Conservation (phyloP, 352 stramenopile genomes). For the Sclerospora graminicola region DNA sequence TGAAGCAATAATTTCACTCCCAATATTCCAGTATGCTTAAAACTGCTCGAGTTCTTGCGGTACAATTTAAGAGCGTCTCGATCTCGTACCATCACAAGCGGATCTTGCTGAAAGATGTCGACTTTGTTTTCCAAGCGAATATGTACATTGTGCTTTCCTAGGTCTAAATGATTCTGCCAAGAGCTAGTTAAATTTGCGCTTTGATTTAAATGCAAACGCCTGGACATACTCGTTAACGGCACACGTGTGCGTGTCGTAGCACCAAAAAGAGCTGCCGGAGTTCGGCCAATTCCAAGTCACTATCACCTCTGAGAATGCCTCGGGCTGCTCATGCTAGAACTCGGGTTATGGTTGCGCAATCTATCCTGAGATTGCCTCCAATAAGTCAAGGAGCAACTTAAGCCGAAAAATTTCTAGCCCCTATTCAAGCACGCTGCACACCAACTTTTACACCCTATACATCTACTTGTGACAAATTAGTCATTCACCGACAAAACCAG, state of each 20-base stretch:
- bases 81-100: conserved; percentile 45
- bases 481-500: no score
- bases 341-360: no score
- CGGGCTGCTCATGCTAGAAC: no score
- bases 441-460: no score
- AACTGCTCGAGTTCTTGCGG: conserved; percentile 2
- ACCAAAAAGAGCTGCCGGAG: no score
- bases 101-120: conserved; percentile 36
- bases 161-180: conserved; percentile 70
- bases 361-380: no score
- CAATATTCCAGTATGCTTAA: conserved; percentile 1
- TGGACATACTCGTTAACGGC: conserved; percentile 36
- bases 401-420: no score
- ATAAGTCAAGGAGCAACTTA: no score
- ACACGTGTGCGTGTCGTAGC: conserved; percentile 9
- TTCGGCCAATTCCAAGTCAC: no score
- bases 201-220: conserved; percentile 52
- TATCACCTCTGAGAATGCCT: no score
- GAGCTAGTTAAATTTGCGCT: conserved; percentile 63
- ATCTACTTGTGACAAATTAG: no score
- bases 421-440: no score
- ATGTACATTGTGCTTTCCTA: conserved; percentile 59
- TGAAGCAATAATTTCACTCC: conserved; percentile 30
- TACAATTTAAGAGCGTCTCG: conserved; percentile 38
- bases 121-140: conserved; percentile 34